Conservation (phyloP, 257 asterid genomes). For the Buddleja alternifolia region DNA sequence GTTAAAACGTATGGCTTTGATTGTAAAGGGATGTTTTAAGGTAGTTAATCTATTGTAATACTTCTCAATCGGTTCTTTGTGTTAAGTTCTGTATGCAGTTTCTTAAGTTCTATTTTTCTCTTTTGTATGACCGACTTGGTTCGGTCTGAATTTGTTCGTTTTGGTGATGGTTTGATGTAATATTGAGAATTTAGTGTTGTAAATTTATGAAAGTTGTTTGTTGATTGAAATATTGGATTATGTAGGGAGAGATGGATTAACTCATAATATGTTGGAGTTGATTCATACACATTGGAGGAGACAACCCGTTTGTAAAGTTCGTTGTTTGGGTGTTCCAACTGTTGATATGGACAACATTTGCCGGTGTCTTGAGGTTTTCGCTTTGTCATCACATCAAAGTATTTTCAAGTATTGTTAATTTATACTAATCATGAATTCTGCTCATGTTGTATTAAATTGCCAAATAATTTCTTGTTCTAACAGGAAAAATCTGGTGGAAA, state of each 20-base stretch:
- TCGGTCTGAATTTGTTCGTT: background rate
- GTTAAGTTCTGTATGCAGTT: constrained; percentile 34
- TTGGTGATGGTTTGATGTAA: constrained; percentile 10
- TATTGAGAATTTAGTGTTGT: background rate
- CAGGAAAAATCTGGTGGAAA: constrained; percentile 92
- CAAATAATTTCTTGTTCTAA: background rate
- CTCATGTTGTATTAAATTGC: background rate
- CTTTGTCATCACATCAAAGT: constrained; percentile 29
- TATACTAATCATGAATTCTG: background rate
- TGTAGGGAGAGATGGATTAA: constrained; percentile 96
- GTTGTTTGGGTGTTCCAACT: constrained; percentile 96
- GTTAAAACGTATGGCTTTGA: background rate
- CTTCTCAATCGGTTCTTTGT: too few species aligned
- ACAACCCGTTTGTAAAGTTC: constrained; percentile 91
- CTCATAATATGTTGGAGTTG: constrained; percentile 98
- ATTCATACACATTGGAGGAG: constrained; percentile 97
- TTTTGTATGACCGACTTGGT: constrained; percentile 9
- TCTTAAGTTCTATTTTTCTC: background rate
- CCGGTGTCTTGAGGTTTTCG: constrained; percentile 83
- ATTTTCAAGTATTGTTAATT: constrained; percentile 13
- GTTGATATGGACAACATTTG: constrained; percentile 91
- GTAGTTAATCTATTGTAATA: too few species aligned
- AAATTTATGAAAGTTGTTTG: constrained; percentile 21
- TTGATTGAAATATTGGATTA: constrained; percentile 34
- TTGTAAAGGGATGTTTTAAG: too few species aligned